Percentiles rank a stretch among this genome's conserved stretches.
Evolutionary conservation across 176 grass and related monocot genomes (phyloP).

Genomic region (Zoysia pacifica): DNA sequence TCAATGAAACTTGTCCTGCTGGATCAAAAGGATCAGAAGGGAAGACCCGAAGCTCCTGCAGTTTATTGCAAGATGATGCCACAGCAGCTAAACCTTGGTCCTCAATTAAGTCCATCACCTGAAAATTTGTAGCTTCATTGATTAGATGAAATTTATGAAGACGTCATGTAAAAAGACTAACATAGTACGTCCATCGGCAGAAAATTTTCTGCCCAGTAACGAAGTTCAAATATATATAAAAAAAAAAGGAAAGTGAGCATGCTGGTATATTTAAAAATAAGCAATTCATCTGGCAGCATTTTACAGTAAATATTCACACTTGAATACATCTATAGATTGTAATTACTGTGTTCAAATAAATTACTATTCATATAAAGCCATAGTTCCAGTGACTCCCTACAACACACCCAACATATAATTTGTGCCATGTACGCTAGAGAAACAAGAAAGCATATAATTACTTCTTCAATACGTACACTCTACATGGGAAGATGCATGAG

Average conservation of each 20-base stretch:
- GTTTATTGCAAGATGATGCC: slow-evolving; percentile 64
- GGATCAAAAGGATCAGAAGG: slow-evolving; percentile 55
- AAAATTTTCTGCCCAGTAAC: no score
- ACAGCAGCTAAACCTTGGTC: slow-evolving; percentile 60
- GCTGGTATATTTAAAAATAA: slow-evolving; percentile 12
- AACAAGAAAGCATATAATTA: slow-evolving; percentile 25
- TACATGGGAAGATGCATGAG: neutral
- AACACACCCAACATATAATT: neutral
- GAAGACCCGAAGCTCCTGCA: slow-evolving; percentile 74
- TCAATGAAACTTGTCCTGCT: slow-evolving; percentile 47
- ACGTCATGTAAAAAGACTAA: neutral
- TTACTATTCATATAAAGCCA: neutral
- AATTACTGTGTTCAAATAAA: slow-evolving; percentile 3
- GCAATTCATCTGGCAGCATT: slow-evolving; percentile 1
- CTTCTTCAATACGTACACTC: neutral
- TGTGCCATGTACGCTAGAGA: neutral
- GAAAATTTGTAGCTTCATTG: slow-evolving; percentile 23
- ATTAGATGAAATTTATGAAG: slow-evolving; percentile 11
- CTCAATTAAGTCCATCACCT: slow-evolving; percentile 78
- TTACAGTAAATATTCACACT: neutral
- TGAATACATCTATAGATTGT: neutral
- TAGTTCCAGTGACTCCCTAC: neutral
- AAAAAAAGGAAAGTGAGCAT: neutral
- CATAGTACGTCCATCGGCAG: neutral
- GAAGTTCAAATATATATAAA: no score